Conservation (phyloP, 106 monocot genomes). For the Dendrobium nobile region DNA sequence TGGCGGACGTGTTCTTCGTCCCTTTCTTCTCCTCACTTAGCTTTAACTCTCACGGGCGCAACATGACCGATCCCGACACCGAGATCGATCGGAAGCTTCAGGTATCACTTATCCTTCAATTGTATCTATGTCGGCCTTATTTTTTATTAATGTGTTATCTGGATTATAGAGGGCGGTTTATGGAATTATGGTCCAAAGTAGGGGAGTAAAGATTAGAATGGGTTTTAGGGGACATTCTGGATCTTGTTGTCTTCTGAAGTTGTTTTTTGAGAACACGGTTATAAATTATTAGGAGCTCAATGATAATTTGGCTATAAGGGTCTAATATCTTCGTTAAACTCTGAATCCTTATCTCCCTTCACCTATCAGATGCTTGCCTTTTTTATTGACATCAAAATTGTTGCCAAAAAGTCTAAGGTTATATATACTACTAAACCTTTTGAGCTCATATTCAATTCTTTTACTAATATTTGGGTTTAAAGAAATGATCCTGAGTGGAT, state of each 20-base stretch:
- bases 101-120: constrained; percentile 11
- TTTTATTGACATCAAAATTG: neutral
- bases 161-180: neutral
- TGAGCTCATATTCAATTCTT: neutral
- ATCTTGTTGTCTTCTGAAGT: neutral
- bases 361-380: neutral
- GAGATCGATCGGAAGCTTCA: constrained; percentile 79
- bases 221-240: neutral
- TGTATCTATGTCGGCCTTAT: neutral
- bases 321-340: neutral
- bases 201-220: neutral
- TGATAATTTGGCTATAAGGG: neutral
- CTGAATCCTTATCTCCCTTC: neutral
- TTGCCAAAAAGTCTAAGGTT: neutral
- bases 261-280: neutral
- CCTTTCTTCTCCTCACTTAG: constrained; percentile 98
- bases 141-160: neutral
- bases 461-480: neutral
- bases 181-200: neutral
- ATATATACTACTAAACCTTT: neutral
- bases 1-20: constrained; percentile 86
- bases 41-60: constrained; percentile 83
- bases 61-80: constrained; percentile 96
- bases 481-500: neutral
- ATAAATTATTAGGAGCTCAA: neutral